Base-by-base conservation (phyloP, 2,329 filamentous ascomycete species). In the Fusarium nematophilum region DNA sequence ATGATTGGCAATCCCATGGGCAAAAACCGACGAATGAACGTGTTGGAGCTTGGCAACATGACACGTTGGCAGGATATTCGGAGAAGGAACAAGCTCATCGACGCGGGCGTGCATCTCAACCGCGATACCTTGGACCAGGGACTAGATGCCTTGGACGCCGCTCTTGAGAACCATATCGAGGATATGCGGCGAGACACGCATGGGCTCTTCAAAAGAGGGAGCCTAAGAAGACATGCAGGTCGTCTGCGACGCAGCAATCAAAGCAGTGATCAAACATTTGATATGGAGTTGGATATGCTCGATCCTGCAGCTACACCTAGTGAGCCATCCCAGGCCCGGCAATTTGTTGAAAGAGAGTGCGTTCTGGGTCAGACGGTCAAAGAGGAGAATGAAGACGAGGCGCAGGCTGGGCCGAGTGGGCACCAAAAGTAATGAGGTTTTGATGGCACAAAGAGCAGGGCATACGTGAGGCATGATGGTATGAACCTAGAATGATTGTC, bases 31-130 rank as follows among this genome's bases (percentile, higher is more conserved):
- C 82, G 87, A 57, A 86, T 93, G 81, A 92, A 86, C 70, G 72
- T 92, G 18, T 77, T 93, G 13, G 90, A 93, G 72, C 75, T 91
- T 54, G 90, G 90, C 0, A 76, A 78, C 29, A 78, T 89, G 79
- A 89, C 83, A 44, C 79, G 90, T 33, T 93, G 89, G 87, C 89
- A 85, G 18, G 90, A 92, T 73, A 92, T 93, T 57, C 79, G 85
- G 57, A 81, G 76, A 63, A 83, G 81, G 68, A 89, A 89, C 66
- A 78, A 76, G 38, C 75, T 89, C 42, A 80, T 87, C 40, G 84
- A 86, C 62, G 72, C 72, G 7, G 72, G 70, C 10, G 67, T 68
- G 6, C 75, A 77, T 58, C 64, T 76, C 25, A 77, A 77, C 44
- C 72, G 72, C 7, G 70, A 69, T 14, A 75, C 74, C 9, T 57